Percentiles rank a stretch among this genome's conserved stretches.
phyloP scores from a whole-genome alignment of 2,329 filamentous ascomycete genomes.

The Nakataea oryzae region DNA sequence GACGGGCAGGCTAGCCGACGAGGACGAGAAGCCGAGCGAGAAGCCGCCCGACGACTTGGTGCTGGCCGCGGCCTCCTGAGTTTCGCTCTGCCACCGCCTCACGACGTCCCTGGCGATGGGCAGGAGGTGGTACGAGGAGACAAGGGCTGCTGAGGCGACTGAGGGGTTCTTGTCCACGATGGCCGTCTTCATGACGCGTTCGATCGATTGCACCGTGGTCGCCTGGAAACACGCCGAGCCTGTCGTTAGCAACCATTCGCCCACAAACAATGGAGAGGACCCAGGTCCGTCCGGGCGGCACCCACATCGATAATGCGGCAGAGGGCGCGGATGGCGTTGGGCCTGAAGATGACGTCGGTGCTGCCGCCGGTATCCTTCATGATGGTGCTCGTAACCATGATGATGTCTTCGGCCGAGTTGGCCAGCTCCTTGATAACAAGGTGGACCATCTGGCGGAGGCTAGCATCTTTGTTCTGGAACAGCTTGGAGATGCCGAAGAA shows the following conservation, averaged over 20 bases:
- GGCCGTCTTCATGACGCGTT: slow-evolving; percentile 96
- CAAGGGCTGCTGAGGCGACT: slow-evolving; percentile 88
- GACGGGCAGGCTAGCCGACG: slow-evolving; percentile 62
- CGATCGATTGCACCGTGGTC: slow-evolving; percentile 93
- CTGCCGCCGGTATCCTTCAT: slow-evolving; percentile 99
- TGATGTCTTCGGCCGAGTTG: slow-evolving; percentile 92
- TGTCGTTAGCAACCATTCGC: not conserved
- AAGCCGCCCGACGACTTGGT: slow-evolving; percentile 84
- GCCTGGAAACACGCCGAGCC: slow-evolving; percentile 40
- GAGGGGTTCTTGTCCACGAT: slow-evolving; percentile 99
- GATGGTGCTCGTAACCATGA: slow-evolving; percentile 98
- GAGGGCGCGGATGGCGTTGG: slow-evolving; percentile 89
- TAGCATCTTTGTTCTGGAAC: slow-evolving; percentile 99
- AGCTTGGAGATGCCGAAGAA: slow-evolving; percentile 99
- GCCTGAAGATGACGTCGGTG: slow-evolving; percentile 86
- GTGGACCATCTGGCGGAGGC: slow-evolving; percentile 97
- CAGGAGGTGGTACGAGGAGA: slow-evolving; percentile 95
- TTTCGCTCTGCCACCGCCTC: slow-evolving; percentile 95
- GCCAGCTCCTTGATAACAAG: slow-evolving; percentile 96
- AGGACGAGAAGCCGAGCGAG: slow-evolving; percentile 80
- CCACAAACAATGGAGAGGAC: not conserved
- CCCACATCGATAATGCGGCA: slow-evolving; percentile 94
- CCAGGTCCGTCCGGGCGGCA: slow-evolving; percentile 8
- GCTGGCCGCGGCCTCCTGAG: slow-evolving; percentile 87
- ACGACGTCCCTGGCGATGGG: slow-evolving; percentile 94